A percentile compares a stretch with the other conserved stretches of the same genome.
Conservation (phyloP, 1,284 basidiomycete species). For the Blastosporella zonata region DNA sequence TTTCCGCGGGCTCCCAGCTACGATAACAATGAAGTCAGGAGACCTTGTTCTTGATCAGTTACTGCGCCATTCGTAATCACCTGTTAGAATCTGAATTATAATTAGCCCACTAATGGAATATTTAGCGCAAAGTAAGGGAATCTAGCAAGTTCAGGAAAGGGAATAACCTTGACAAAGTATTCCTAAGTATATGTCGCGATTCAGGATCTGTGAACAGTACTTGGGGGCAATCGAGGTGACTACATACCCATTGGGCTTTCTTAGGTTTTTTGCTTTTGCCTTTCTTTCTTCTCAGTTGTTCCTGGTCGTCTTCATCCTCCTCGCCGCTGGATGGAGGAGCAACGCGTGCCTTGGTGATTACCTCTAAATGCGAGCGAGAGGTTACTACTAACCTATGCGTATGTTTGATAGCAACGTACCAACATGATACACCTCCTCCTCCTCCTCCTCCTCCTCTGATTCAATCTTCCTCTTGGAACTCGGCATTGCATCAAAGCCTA, state of each 20-base stretch:
- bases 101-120: conserved; percentile 19
- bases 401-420: conserved; percentile 32
- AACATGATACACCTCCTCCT: conserved; percentile 47
- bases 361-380: conserved; percentile 38
- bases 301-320: conserved; percentile 27
- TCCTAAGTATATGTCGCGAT: too few relatives aligned
- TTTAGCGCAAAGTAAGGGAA: not conserved
- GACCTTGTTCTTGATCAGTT: not conserved
- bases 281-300: conserved; percentile 17
- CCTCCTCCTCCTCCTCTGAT: conserved; percentile 19
- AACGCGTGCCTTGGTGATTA: conserved; percentile 50
- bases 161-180: conserved; percentile 55
- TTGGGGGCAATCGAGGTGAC: too few relatives aligned
- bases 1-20: conserved; percentile 66
- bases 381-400: conserved; percentile 4
- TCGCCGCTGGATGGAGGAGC: conserved; percentile 17
- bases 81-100: conserved; percentile 50
- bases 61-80: conserved; percentile 30
- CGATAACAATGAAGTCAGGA: conserved; percentile 1
- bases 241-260: conserved; percentile 33
- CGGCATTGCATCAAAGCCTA: not conserved
- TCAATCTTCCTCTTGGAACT: conserved; percentile 12
- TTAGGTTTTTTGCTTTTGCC: conserved; percentile 24
- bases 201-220: too few relatives aligned
- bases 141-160: not conserved